Evolutionary conservation across 2,329 filamentous ascomycete genomes (phyloP).

Genomic region (Trichoderma endophyticum): DNA sequence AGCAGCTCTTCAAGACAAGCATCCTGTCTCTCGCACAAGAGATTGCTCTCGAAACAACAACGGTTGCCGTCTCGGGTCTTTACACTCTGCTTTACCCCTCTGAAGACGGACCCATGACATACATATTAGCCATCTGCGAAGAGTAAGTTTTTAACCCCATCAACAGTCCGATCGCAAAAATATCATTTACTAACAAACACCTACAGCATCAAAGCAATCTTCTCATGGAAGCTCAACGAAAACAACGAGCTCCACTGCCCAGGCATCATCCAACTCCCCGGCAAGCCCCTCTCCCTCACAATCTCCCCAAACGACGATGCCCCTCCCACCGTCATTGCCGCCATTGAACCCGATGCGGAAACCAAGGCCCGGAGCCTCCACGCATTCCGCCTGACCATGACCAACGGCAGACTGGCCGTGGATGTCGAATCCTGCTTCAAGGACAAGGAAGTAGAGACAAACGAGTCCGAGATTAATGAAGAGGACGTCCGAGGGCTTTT

Average conservation of each 20-base stretch:
- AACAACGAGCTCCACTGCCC: constrained; percentile 49
- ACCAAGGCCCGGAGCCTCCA: constrained; percentile 31
- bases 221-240: constrained; percentile 56
- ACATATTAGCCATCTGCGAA: constrained; percentile 54
- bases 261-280: constrained; percentile 51
- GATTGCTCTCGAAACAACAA: constrained; percentile 35
- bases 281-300: constrained; percentile 61
- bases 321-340: constrained; percentile 36
- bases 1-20: constrained; percentile 52
- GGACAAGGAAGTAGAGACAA: constrained; percentile 27
- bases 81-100: constrained; percentile 34
- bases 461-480: constrained; percentile 35
- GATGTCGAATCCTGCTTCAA: constrained; percentile 27
- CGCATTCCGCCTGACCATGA: constrained; percentile 32
- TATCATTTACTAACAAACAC: background rate
- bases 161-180: background rate
- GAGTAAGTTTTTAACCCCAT: constrained; percentile 42
- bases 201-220: constrained; percentile 57
- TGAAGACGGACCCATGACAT: constrained; percentile 28
- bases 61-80: constrained; percentile 48
- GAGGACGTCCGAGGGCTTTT: constrained; percentile 42
- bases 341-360: constrained; percentile 37
- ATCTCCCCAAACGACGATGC: constrained; percentile 24
- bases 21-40: constrained; percentile 45
- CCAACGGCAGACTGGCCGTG: constrained; percentile 32